phyloP scores from a whole-genome alignment of 768 basidiomycete species.

The Cystofilobasidium ferigula region DNA sequence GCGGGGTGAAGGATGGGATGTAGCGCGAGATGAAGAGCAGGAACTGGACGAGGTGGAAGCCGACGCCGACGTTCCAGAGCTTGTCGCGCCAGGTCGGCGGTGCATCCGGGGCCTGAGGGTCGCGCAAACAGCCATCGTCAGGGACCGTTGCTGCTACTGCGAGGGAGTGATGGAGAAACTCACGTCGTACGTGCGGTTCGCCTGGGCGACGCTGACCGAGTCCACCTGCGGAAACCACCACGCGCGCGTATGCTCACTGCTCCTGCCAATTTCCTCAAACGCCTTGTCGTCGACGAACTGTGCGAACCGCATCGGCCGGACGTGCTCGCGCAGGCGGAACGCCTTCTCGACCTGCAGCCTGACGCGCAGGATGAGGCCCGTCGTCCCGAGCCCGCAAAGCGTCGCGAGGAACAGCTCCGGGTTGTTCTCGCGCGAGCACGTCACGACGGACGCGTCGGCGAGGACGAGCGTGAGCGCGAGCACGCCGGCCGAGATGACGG shows the following conservation, averaged over 20 bases:
- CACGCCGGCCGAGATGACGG: conserved; percentile 72
- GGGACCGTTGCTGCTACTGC: not conserved
- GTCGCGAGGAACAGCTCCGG: conserved; percentile 77
- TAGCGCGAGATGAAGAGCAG: conserved; percentile 67
- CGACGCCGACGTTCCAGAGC: conserved; percentile 62
- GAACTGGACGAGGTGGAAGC: conserved; percentile 70
- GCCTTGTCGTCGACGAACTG: conserved; percentile 23
- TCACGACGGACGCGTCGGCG: conserved; percentile 59
- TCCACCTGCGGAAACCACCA: conserved; percentile 90
- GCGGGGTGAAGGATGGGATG: conserved; percentile 52
- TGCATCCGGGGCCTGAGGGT: conserved; percentile 13
- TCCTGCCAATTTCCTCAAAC: conserved; percentile 37
- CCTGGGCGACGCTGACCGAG: conserved; percentile 56
- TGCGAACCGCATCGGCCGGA: conserved; percentile 52
- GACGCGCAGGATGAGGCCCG: conserved; percentile 73
- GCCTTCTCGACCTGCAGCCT: conserved; percentile 67
- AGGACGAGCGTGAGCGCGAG: conserved; percentile 62
- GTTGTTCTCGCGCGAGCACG: conserved; percentile 51
- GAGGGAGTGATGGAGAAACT: conserved; percentile 29
- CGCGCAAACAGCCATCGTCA: conserved; percentile 21
- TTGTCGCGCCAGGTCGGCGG: conserved; percentile 42
- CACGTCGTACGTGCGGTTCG: conserved; percentile 70
- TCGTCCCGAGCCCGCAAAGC: conserved; percentile 79
- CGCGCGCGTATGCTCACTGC: conserved; percentile 79
- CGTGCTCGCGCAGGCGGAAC: conserved; percentile 66